phyloP scores from a whole-genome alignment of 768 basidiomycete genomes.

The Trametes punicea region DNA sequence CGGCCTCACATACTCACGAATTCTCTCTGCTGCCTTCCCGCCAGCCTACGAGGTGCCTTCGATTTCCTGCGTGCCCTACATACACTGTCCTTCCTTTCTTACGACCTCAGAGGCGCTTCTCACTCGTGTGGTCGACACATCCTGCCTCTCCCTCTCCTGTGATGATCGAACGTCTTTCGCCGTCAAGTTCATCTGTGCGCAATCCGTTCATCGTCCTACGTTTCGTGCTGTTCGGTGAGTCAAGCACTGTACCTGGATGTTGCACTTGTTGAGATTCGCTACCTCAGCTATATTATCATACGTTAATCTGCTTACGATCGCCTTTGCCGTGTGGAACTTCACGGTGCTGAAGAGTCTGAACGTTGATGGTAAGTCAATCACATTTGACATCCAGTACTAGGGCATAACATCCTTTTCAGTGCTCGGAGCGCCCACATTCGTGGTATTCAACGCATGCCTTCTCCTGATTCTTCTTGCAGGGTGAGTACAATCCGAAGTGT shows the following conservation, averaged over 20 bases:
- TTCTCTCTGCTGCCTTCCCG: no score
- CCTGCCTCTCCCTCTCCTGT: not conserved
- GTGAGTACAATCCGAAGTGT: constrained; percentile 25
- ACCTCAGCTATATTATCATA: constrained; percentile 45
- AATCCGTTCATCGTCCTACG: constrained; percentile 58
- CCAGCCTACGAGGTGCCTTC: constrained; percentile 1
- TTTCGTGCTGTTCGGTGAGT: constrained; percentile 55
- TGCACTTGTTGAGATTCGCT: not conserved
- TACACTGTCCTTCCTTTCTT: not conserved
- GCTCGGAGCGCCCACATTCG: constrained; percentile 45
- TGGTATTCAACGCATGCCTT: constrained; percentile 45
- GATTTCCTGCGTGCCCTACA: constrained; percentile 4
- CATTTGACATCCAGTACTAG: not conserved
- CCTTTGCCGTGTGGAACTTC: constrained; percentile 60
- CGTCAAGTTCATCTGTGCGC: constrained; percentile 30
- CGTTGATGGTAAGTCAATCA: constrained; percentile 34
- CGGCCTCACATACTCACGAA: not conserved
- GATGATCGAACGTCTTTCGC: constrained; percentile 13
- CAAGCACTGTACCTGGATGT: no score
- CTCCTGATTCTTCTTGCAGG: constrained; percentile 29
- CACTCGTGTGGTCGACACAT: not conserved
- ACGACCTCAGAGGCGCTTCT: constrained; percentile 4
- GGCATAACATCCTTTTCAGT: constrained; percentile 28
- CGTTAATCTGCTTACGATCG: constrained; percentile 48
- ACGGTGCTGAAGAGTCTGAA: constrained; percentile 35